Conservation (phyloP, 495 filamentous ascomycete genomes). For the Lindgomyces ingoldianus region DNA sequence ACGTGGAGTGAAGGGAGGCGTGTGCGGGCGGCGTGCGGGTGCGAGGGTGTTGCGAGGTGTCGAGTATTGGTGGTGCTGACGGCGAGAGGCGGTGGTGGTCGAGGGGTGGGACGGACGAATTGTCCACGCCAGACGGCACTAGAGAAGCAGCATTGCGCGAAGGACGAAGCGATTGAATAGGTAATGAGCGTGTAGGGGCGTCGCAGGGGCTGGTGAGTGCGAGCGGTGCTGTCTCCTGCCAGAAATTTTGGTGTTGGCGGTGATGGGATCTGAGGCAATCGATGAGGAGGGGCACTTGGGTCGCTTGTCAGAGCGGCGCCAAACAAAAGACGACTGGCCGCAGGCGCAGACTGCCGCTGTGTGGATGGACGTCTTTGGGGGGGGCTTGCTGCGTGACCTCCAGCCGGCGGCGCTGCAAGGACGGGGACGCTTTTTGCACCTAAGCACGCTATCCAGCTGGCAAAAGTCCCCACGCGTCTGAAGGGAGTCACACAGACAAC, state of each 20-base stretch:
- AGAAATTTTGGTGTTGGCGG: constrained; percentile 2
- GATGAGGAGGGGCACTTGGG: constrained; percentile 1
- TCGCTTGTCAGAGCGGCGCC: background rate
- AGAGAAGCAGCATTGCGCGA: constrained; percentile 28
- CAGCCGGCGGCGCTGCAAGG: constrained; percentile 4
- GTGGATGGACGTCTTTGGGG: background rate
- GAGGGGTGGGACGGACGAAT: constrained; percentile 15
- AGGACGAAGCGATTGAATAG: constrained; percentile 29
- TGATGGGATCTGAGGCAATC: background rate
- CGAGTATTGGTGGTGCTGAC: constrained; percentile 14
- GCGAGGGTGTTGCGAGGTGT: constrained; percentile 1
- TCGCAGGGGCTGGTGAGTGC: background rate
- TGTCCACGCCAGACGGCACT: constrained; percentile 23
- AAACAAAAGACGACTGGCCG: background rate
- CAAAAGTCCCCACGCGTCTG: background rate
- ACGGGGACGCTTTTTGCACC: background rate
- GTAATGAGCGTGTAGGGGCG: constrained; percentile 25
- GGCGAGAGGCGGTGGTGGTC: constrained; percentile 1
- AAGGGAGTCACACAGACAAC: constrained; percentile 3
- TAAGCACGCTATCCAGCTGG: constrained; percentile 10
- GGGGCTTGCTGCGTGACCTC: constrained; percentile 22
- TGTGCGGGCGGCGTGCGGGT: background rate
- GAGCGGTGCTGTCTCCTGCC: background rate
- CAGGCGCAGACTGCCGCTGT: background rate
- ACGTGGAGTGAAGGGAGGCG: constrained; percentile 3